These are phyloP conservation scores for Glarea lozoyensis DNA, from an alignment of 495 filamentous ascomycete species.

Conservation along the genomic window DNA sequence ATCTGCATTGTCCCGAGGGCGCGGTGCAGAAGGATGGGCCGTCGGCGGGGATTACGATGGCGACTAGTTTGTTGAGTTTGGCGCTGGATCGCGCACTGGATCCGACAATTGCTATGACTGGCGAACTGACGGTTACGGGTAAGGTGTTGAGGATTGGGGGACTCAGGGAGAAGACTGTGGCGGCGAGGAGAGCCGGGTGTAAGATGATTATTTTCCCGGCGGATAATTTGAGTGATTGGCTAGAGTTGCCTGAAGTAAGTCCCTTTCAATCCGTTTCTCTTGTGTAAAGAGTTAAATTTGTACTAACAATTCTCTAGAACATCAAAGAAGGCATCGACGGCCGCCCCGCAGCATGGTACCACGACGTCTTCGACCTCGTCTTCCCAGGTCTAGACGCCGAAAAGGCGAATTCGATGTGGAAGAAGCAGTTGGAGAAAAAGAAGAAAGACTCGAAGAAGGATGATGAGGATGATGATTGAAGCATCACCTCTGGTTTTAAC, in stretches of 20 bases:
- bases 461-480: conserved; percentile 24
- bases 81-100: conserved; percentile 70
- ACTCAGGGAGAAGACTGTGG: conserved; percentile 97
- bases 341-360: conserved; percentile 84
- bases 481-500: background rate
- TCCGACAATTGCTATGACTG: conserved; percentile 94
- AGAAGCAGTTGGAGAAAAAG: conserved; percentile 55
- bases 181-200: conserved; percentile 85
- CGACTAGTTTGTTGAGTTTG: conserved; percentile 78
- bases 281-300: too few species aligned
- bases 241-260: conserved; percentile 92
- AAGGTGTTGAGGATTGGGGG: conserved; percentile 96
- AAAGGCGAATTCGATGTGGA: conserved; percentile 63
- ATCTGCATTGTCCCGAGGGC: conserved; percentile 95
- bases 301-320: conserved; percentile 51
- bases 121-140: conserved; percentile 94
- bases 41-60: conserved; percentile 95
- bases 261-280: background rate
- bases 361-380: conserved; percentile 83
- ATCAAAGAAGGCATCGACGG: conserved; percentile 95
- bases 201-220: conserved; percentile 92
- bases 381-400: conserved; percentile 75
- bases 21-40: conserved; percentile 96
- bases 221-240: conserved; percentile 94
- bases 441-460: conserved; percentile 35